phyloP scores from a whole-genome alignment of 805 yeast genomes.

The Monosporozyma siamensis region DNA sequence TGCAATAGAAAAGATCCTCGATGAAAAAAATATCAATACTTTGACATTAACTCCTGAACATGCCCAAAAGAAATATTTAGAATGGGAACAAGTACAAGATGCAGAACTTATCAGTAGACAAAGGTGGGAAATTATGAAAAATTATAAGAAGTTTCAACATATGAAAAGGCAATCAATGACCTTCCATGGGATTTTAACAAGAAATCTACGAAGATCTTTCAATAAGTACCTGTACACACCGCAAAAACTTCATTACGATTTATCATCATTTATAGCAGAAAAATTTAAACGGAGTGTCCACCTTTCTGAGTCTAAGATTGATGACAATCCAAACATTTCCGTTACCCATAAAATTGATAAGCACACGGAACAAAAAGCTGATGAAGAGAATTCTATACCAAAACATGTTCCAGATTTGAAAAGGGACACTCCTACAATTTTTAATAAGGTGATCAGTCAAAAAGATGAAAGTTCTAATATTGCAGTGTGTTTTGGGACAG shows the following conservation, averaged over 20 bases:
- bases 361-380: no score
- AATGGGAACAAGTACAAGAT: constrained; percentile 59
- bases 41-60: constrained; percentile 11
- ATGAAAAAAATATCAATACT: constrained; percentile 12
- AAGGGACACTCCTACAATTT: background rate
- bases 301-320: background rate
- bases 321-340: background rate
- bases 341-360: no score
- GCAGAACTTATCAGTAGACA: constrained; percentile 44
- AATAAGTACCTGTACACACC: constrained; percentile 7
- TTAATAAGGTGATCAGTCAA: background rate
- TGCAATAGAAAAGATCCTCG: constrained; percentile 14
- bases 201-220: constrained; percentile 13
- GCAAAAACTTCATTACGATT: constrained; percentile 10
- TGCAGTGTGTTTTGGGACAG: background rate
- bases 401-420: no score
- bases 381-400: background rate
- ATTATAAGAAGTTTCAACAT: constrained; percentile 13
- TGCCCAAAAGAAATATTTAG: constrained; percentile 40
- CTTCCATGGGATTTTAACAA: constrained; percentile 17
- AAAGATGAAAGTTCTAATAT: background rate
- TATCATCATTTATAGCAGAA: constrained; percentile 5
- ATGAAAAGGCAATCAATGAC: constrained; percentile 16
- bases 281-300: constrained; percentile 1
- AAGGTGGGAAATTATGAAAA: constrained; percentile 30